These are phyloP conservation scores for Pyrenophora teres DNA, from an alignment of 2,329 filamentous ascomycete species.

Conservation along the genomic window DNA sequence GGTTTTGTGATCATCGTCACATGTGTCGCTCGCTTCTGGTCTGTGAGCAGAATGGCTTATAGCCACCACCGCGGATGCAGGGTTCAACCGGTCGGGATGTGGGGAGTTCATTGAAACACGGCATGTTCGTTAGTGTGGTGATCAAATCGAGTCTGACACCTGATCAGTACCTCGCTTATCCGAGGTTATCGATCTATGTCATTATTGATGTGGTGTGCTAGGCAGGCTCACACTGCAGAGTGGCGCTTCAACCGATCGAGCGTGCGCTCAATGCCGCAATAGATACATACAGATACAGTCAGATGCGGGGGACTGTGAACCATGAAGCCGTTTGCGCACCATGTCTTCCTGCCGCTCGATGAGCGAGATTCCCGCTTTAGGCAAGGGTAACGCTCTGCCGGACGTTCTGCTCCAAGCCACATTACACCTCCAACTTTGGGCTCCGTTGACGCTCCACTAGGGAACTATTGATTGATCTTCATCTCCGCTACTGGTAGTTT, in stretches of 20 bases:
- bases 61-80: constrained; percentile 4
- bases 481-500: background rate
- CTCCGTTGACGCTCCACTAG: background rate
- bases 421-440: too few species aligned
- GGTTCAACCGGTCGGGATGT: constrained; percentile 5
- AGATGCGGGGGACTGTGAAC: background rate
- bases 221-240: constrained; percentile 4
- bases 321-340: background rate
- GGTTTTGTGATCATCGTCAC: background rate
- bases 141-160: background rate
- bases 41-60: background rate
- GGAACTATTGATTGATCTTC: background rate
- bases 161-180: constrained; percentile 3
- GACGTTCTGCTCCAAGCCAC: too few species aligned
- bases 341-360: background rate
- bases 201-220: background rate
- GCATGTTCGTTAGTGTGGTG: background rate
- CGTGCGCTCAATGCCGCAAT: background rate
- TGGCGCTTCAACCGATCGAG: constrained; percentile 4
- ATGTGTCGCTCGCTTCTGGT: too few species aligned
- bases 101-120: background rate
- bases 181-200: background rate
- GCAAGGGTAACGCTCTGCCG: too few species aligned
- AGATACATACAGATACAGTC: background rate
- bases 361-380: background rate